Evolutionary conservation across 148 eudicot species (phyloP), one percentile per base, ranked within the genome.

Genomic region (Chenopodium album): DNA sequence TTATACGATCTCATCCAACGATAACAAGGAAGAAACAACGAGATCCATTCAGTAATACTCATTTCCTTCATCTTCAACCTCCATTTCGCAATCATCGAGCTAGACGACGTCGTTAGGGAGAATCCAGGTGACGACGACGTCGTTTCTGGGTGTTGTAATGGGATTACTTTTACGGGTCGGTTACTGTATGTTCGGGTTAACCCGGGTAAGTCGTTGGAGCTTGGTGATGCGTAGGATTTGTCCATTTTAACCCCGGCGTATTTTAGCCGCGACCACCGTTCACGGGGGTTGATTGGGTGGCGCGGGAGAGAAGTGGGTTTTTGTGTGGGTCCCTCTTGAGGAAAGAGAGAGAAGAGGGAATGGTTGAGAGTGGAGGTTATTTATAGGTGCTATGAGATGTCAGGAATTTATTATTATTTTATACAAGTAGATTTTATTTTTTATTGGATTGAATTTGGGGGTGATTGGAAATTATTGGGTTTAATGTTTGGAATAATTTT

Each of bases 1-100:
- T 80, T 81, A 59, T 96, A 96, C 13, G 89, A 78, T 1, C 94
- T 76, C 47, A 94, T 87, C 99, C 99, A 96, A 48, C 98, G 92
- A 77, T 85, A 94, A 73, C 99, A 94, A 44, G 99, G 99, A 22
- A 96, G 75, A 67, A 90, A 90, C 17, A 86, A 63, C 44, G 89
- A 90, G 80, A 94, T 89, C 99, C 99, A 96, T 37, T 92, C 94
- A 29, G 74, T 83, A 28, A 73, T 2, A 19, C 83, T 91, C 98
- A 92, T 96, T 28, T 78, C 87, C 75, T 84, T 92, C 85, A 96
- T 17, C 86, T 84, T 96, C 60, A 87, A 41, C 73, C 76, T 81
- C 98, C 95, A 91, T 83, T 80, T 79, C 9, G 85, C 71, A 0
- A 87, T 29, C 2, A 78, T 47, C 0, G 89, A 65, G 32, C 32